Base-by-base conservation (phyloP, 163 green algal species). In the Scenedesmus sp. region DNA sequence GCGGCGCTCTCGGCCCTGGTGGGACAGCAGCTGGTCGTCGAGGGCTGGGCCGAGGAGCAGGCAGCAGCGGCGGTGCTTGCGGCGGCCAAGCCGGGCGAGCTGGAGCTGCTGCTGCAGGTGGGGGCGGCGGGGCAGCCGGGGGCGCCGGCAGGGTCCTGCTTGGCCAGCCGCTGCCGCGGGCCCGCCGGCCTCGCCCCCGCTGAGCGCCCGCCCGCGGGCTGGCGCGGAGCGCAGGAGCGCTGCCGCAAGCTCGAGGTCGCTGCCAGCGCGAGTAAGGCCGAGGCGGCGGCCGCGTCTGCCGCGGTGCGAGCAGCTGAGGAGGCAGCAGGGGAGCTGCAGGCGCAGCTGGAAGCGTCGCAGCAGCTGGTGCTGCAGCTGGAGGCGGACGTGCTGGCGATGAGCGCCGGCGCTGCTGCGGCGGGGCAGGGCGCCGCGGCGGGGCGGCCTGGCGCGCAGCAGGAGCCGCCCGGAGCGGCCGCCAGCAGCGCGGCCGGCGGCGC, bases 341-440 rank as follows among this genome's bases (percentile, higher is more conserved):
- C 62, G 58, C 45, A 80, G 57, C 31, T 80, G 47, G 14, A 33
- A 44, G 39, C 71, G 58, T 29, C 50, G 20, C 58, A 71, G 44
- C 58, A 70, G 47, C 71, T 80, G 29, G 56, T 71, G 15, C 48
- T 18, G 58, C 58, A 80, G 71, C 20, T 80, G 29, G 71, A 80
- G 47, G 58, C 47, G n/a, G 71, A 80, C 44, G 15, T 80, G 28
- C 36, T 67, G 39, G 26, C 69, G 4, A 28, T 77, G 34, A 77
- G 50, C 69, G 34, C 53, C 69, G 26, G n/a, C n/a, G n/a, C n/a
- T n/a, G 51, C 51, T 60, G 67, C 67, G 63, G 67, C 67, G 63
- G 24, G n/a, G 42, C 11, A 64, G 28, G 26, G 31, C 1, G 13
- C 24, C 54, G 17, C 67, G 54, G 67, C 51, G 48, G 29, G 54